Evolutionary conservation across 495 filamentous ascomycete genomes (phyloP), one percentile per base, ranked within the genome.

Genomic region (Letharia lupina): DNA sequence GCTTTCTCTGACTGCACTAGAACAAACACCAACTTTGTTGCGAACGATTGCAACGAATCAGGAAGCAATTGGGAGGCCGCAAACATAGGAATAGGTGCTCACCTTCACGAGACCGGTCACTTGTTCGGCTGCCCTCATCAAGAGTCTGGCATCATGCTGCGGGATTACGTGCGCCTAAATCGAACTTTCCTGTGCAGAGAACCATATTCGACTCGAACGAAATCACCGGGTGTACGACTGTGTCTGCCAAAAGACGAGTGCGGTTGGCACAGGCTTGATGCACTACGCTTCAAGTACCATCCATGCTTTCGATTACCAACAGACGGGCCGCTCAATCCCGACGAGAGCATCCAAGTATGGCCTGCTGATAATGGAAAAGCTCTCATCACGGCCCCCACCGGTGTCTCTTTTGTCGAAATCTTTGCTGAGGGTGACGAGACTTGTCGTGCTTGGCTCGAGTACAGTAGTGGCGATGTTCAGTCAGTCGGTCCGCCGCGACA

Each of bases 61-160:
- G 91, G 91, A 16, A 95, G 88, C 64, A 94, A 87, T 65, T 96
- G 91, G 91, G 92, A 96, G 72, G 85, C 91, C 23, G 91, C 91
- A 11, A 93, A 93, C 70, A 84, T 96, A 66, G 91, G 92, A 57
- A 95, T 96, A 69, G 92, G 93, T 12, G 92, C 91, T 37, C 91
- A 96, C 77, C 76, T 97, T 16, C 93, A 95, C 72, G 91, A 96
- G 75, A 85, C 85, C 0, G 93, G 93, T 4, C 93, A 95, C 75
- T 75, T 93, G 28, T 87, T 97, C 68, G 91, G 93, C 54, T 91
- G 89, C 68, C 91, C 93, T 11, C 91, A 94, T 73, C 91, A 90
- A 71, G 91, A 91, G 66, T 88, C 78, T 47, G 93, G 93, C 11
- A 82, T 96, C 65, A 97, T 97, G 93, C 79, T 89, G 20, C 82